Base-by-base conservation (phyloP, 495 filamentous ascomycete genomes). In the Corynascus novoguineensis region DNA sequence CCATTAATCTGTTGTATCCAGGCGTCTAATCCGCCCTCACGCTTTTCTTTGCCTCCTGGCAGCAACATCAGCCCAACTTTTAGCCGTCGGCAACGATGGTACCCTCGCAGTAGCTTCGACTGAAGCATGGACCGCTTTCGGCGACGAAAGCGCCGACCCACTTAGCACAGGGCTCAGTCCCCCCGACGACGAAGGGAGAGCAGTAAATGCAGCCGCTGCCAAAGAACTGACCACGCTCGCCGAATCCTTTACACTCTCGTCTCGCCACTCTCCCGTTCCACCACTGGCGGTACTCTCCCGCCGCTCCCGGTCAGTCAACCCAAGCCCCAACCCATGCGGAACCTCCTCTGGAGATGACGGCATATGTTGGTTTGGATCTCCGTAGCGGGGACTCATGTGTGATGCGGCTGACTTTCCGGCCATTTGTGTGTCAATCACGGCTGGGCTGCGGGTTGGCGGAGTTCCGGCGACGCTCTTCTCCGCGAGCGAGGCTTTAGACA, bases 31-130 rank as follows among this genome's bases (percentile, higher is more conserved):
- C 50, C 38, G 4, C 31, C 10, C 25, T 29, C 51, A 32, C 15
- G 25, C 38, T 49, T 50, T 53, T 48, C 27, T 51, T 41, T 34
- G 31, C 35, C 47, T 47, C 24, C 31, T 50, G 10, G 65, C n/a
- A n/a, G n/a, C 67, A 4, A 71, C 65, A 49, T 68, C 69, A 9
- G 69, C 69, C 69, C 69, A 71, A 34, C 69, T 71, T 50, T 63
- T 53, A 1, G 58, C 65, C 29, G 67, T 71, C 9, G 67, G 69
- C 41, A 71, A 27, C 3, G 61, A 28, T 28, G 69, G 69, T 15
- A 67, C 44, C 31, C 44, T 58, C 6, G 61, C 28, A n/a, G 15
- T 31, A 1, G 37, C 41, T 3, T 63, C 64, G 9, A 60, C 25
- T 12, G 46, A 29, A 0, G 65, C 62, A 53, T 61, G 46, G 14